These are phyloP conservation scores for Phytopythium ostracodes DNA, from an alignment of 352 stramenopile species.

Conservation along the genomic window DNA sequence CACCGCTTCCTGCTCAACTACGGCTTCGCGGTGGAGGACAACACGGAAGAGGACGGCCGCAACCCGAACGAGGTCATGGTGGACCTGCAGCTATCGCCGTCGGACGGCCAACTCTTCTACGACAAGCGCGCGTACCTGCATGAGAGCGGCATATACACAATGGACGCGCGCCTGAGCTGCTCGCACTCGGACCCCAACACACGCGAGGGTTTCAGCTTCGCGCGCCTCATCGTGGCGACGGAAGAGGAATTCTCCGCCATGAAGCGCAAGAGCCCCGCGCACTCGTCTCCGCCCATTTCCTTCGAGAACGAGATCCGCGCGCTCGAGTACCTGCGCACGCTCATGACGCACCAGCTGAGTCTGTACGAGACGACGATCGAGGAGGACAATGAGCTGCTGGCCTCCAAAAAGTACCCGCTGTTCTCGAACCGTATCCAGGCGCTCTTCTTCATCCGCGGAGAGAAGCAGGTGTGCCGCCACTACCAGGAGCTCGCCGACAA, in stretches of 20 bases:
- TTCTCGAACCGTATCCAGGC: constrained; percentile 88
- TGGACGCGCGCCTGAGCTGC: constrained; percentile 82
- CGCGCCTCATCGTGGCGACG: constrained; percentile 77
- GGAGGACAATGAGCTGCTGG: constrained; percentile 80
- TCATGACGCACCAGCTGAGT: constrained; percentile 80
- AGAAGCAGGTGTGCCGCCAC: constrained; percentile 86
- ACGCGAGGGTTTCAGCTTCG: constrained; percentile 83
- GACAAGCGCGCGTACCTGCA: constrained; percentile 83
- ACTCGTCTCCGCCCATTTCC: constrained; percentile 47
- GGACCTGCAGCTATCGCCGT: constrained; percentile 62
- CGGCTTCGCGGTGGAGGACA: constrained; percentile 98
- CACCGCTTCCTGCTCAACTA: constrained; percentile 99
- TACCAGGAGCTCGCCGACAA: constrained; percentile 81
- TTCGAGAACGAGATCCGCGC: constrained; percentile 85
- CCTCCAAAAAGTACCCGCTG: constrained; percentile 69
- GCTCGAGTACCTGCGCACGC: constrained; percentile 61
- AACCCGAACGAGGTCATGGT: constrained; percentile 98
- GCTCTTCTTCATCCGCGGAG: constrained; percentile 86
- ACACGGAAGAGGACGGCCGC: constrained; percentile 96
- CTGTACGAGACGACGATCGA: constrained; percentile 85
- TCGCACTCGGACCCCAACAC: constrained; percentile 85
- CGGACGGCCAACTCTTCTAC: constrained; percentile 75
- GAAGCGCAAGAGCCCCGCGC: constrained; percentile 69
- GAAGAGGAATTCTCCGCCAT: constrained; percentile 83
- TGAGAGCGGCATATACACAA: constrained; percentile 83